phyloP scores from a whole-genome alignment of 257 asterid species.

The Jasminum sambac region DNA sequence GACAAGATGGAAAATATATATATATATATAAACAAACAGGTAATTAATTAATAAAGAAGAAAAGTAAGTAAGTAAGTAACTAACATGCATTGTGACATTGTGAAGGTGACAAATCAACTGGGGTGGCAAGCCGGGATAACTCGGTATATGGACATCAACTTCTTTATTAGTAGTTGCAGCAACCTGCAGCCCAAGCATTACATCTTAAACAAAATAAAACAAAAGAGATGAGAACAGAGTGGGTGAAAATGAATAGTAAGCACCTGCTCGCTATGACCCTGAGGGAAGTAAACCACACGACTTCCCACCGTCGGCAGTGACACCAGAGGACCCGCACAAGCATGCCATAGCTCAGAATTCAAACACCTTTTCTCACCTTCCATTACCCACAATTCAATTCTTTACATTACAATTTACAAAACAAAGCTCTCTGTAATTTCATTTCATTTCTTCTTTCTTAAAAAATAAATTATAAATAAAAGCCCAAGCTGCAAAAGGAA shows the following conservation, averaged over 20 bases:
- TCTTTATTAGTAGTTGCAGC: slow-evolving; percentile 95
- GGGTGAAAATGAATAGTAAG: slow-evolving; percentile 3
- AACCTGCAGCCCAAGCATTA: slow-evolving; percentile 67
- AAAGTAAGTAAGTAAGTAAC: too few species aligned
- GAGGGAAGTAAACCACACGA: slow-evolving; percentile 98
- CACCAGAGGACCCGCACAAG: slow-evolving; percentile 98
- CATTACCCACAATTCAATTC: slow-evolving; percentile 31
- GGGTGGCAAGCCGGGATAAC: slow-evolving; percentile 86
- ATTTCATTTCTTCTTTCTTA: too few species aligned
- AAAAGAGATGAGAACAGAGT: slow-evolving; percentile 14
- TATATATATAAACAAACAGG: slow-evolving; percentile 6
- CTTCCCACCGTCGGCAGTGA: slow-evolving; percentile 85
- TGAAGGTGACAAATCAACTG: slow-evolving; percentile 98
- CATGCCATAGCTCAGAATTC: slow-evolving; percentile 99
- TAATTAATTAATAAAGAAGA: slow-evolving; percentile 26
- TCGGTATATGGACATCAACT: slow-evolving; percentile 90
- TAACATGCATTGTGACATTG: slow-evolving; percentile 97
- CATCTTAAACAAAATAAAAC: too few species aligned
- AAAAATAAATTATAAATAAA: slow-evolving; percentile 3
- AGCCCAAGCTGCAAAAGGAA: slow-evolving; percentile 20
- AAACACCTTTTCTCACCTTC: slow-evolving; percentile 89
- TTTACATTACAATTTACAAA: too few species aligned
- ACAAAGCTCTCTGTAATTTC: too few species aligned
- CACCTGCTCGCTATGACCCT: slow-evolving; percentile 99
- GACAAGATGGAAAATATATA: slow-evolving; percentile 17